These are phyloP conservation scores for Leccinum subfulvum DNA, from an alignment of 1,284 basidiomycete genomes.

Conservation along the genomic window DNA sequence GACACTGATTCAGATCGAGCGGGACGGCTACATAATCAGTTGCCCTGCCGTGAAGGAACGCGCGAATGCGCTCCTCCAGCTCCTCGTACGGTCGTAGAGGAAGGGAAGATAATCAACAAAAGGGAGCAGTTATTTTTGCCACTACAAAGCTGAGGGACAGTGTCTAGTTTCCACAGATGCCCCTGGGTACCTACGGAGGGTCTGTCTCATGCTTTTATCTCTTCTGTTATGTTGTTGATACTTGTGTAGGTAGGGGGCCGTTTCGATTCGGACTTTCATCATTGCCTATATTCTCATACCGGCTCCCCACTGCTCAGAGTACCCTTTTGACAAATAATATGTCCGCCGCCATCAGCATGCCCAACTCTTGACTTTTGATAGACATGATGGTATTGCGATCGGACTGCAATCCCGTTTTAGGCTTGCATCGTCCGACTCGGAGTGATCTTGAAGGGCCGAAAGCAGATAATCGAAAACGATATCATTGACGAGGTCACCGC, in stretches of 20 bases:
- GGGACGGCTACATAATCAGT: conserved; percentile 89
- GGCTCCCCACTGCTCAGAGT: conserved; percentile 69
- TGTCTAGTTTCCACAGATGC: conserved; percentile 75
- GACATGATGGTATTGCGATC: conserved; percentile 26
- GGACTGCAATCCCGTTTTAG: conserved; percentile 40
- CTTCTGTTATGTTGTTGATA: conserved; percentile 11
- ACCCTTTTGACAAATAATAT: conserved; percentile 80
- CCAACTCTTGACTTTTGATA: conserved; percentile 83
- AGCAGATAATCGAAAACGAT: conserved; percentile 86
- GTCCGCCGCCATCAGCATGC: conserved; percentile 72
- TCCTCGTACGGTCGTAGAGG: conserved; percentile 46
- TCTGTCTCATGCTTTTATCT: conserved; percentile 39
- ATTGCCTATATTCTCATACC: conserved; percentile 85
- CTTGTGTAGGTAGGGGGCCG: conserved; percentile 73
- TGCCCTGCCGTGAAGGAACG: conserved; percentile 88
- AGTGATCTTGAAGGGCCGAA: conserved; percentile 92
- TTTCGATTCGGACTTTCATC: conserved; percentile 59
- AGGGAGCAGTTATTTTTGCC: conserved; percentile 71
- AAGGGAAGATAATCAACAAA: conserved; percentile 72
- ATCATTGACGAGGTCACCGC: conserved; percentile 88
- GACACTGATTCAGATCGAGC: conserved; percentile 86
- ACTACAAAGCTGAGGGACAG: conserved; percentile 80
- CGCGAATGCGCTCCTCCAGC: conserved; percentile 81
- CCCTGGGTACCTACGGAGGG: conserved; percentile 78
- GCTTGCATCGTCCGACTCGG: conserved; percentile 84